Evolutionary conservation across 1,284 basidiomycete genomes (phyloP), one percentile per base, ranked within the genome.

Genomic region (Acaromyces ingoldii): DNA sequence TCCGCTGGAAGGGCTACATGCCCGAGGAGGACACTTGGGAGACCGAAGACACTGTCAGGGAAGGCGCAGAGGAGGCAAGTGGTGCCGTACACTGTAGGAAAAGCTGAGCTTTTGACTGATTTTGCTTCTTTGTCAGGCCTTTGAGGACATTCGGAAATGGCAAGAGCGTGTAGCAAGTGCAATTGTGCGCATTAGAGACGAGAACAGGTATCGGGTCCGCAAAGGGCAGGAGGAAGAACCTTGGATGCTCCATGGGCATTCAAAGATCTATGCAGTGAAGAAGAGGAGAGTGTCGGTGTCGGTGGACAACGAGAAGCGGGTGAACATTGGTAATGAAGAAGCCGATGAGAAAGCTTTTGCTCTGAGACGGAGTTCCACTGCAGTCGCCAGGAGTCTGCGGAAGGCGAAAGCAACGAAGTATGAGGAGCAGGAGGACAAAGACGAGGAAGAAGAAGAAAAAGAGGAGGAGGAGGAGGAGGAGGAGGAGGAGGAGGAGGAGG

Each of bases 11-110:
- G 40, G 84, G 84, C 0, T 86, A 85, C 63, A 61, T 78, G 0
- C 78, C 80, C 1, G 71, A 76, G 1, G 80, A 83, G 34, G 82
- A 82, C 33, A 84, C 83, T 17, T 86, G 85, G 85, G 84, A 85
- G 65, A 28, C 42, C n/a, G 42, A 45, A 17, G 42, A 22, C n/a
- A n/a, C n/a, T n/a, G n/a, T n/a, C n/a, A n/a, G n/a, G n/a, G n/a
- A n/a, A n/a, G n/a, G n/a, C n/a, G n/a, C n/a, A n/a, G n/a, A n/a
- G n/a, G n/a, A n/a, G n/a, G n/a, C n/a, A n/a, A n/a, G n/a, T n/a
- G n/a, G n/a, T n/a, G n/a, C n/a, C n/a, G n/a, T n/a, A n/a, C n/a
- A n/a, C n/a, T n/a, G n/a, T n/a, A n/a, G n/a, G n/a, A n/a, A n/a
- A n/a, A n/a, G n/a, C n/a, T n/a, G n/a, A n/a, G n/a, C n/a, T n/a